A percentile compares a stretch with the other conserved stretches of the same genome.
Conservation (phyloP, 805 yeast genomes). For the Blastobotrys parvus region DNA sequence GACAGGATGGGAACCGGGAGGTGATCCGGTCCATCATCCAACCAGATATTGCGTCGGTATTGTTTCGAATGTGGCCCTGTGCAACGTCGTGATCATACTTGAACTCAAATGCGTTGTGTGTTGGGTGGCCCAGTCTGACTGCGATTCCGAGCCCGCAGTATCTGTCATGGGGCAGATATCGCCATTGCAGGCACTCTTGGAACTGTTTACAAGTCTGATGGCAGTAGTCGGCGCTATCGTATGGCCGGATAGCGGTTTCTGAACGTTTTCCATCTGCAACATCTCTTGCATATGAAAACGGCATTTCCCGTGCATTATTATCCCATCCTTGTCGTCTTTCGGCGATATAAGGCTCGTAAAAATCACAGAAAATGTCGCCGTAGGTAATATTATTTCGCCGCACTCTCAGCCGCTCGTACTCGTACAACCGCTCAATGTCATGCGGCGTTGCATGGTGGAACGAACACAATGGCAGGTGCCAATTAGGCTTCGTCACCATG, state of each 20-base stretch:
- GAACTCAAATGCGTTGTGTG: neutral
- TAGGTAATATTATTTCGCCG: conserved; percentile 16
- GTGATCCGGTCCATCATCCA: conserved; percentile 29
- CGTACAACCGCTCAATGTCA: conserved; percentile 26
- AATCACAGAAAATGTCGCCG: conserved; percentile 28
- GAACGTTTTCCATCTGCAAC: too few species aligned
- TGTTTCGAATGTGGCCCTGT: conserved; percentile 5
- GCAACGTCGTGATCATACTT: conserved; percentile 6
- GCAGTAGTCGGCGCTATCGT: conserved; percentile 16
- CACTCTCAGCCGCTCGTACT: conserved; percentile 26
- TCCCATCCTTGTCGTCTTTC: conserved; percentile 23
- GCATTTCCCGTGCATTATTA: conserved; percentile 18
- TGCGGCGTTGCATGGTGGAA: conserved; percentile 27
- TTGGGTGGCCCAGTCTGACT: conserved; percentile 12
- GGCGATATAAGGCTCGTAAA: conserved; percentile 24
- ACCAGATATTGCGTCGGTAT: conserved; percentile 19
- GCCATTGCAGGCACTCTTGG: conserved; percentile 20
- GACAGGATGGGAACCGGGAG: conserved; percentile 10
- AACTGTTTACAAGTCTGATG: conserved; percentile 15
- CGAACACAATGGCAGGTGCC: conserved; percentile 27
- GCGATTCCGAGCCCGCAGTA: conserved; percentile 5
- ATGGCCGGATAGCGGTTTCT: conserved; percentile 9
- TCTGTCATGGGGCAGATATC: conserved; percentile 17
- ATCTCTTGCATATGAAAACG: conserved; percentile 11
- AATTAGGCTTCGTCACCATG: conserved; percentile 11